phyloP scores from a whole-genome alignment of 2,329 filamentous ascomycete genomes.

The Metarhizium album region DNA sequence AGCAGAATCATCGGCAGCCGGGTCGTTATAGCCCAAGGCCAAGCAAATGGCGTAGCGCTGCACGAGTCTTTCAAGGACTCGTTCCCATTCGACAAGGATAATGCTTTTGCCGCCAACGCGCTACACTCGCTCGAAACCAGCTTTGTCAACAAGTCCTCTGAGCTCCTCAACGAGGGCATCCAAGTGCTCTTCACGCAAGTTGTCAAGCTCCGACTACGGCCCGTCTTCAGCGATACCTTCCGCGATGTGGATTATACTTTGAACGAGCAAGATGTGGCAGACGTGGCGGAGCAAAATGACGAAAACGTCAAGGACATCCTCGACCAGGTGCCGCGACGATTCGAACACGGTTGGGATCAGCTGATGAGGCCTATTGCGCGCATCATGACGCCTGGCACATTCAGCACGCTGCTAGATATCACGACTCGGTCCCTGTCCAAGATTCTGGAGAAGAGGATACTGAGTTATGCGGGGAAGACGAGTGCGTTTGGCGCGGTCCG shows the following conservation, averaged over 20 bases:
- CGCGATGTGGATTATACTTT: conserved; percentile 81
- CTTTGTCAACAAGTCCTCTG: conserved; percentile 68
- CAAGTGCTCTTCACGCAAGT: conserved; percentile 81
- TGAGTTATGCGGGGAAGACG: conserved; percentile 66
- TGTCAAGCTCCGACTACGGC: conserved; percentile 72
- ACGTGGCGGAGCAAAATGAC: conserved; percentile 42
- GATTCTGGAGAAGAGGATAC: conserved; percentile 78
- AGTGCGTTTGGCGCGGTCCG: conserved; percentile 74
- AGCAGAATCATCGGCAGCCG: conserved; percentile 69
- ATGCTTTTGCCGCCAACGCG: conserved; percentile 54
- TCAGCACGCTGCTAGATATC: conserved; percentile 61
- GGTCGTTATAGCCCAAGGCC: conserved; percentile 35
- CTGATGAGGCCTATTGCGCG: conserved; percentile 78
- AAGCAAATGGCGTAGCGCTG: conserved; percentile 23
- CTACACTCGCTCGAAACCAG: conserved; percentile 58
- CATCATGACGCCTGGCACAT: conserved; percentile 69
- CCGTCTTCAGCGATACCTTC: conserved; percentile 79
- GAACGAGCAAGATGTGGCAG: conserved; percentile 48
- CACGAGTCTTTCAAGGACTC: conserved; percentile 44
- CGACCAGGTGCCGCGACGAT: conserved; percentile 67
- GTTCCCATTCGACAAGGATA: conserved; percentile 75
- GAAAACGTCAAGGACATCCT: conserved; percentile 41
- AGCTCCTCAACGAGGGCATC: conserved; percentile 75
- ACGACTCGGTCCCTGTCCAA: conserved; percentile 66
- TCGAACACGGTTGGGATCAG: conserved; percentile 75